phyloP scores from a whole-genome alignment of 1,284 basidiomycete genomes.

The Waitea zeae region DNA sequence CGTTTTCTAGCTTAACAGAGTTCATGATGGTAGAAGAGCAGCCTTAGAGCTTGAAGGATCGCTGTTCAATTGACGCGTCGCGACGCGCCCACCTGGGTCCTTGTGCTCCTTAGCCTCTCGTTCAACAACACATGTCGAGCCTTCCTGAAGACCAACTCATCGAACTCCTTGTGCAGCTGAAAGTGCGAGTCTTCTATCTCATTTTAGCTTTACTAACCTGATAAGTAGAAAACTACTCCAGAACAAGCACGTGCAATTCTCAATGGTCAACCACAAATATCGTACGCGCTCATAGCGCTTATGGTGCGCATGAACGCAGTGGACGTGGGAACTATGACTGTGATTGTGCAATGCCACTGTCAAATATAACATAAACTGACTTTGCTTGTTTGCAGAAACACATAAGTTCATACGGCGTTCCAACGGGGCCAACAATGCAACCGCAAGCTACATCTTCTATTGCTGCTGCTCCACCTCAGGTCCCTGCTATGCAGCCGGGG shows the following conservation, averaged over 20 bases:
- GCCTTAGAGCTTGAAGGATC: background rate
- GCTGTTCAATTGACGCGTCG: background rate
- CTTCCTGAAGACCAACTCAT: slow-evolving; percentile 42
- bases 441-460: too few relatives aligned
- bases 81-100: too few relatives aligned
- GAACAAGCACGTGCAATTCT: slow-evolving; percentile 48
- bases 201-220: background rate
- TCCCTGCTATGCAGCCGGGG: too few relatives aligned
- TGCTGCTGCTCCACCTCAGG: too few relatives aligned
- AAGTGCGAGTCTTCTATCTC: slow-evolving; percentile 20
- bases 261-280: slow-evolving; percentile 53
- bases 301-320: slow-evolving; percentile 63
- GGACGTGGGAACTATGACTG: slow-evolving; percentile 56
- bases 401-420: too few relatives aligned
- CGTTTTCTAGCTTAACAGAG: background rate
- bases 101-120: background rate
- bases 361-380: slow-evolving; percentile 1
- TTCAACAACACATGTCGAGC: background rate
- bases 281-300: slow-evolving; percentile 54
- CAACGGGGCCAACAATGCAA: too few relatives aligned
- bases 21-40: background rate
- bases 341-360: slow-evolving; percentile 16
- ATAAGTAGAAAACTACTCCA: slow-evolving; percentile 50
- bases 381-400: slow-evolving; percentile 5
- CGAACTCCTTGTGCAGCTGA: slow-evolving; percentile 48